Evolutionary conservation across 139 green algal genomes (phyloP).

Genomic region (Volvox reticuliferus): DNA sequence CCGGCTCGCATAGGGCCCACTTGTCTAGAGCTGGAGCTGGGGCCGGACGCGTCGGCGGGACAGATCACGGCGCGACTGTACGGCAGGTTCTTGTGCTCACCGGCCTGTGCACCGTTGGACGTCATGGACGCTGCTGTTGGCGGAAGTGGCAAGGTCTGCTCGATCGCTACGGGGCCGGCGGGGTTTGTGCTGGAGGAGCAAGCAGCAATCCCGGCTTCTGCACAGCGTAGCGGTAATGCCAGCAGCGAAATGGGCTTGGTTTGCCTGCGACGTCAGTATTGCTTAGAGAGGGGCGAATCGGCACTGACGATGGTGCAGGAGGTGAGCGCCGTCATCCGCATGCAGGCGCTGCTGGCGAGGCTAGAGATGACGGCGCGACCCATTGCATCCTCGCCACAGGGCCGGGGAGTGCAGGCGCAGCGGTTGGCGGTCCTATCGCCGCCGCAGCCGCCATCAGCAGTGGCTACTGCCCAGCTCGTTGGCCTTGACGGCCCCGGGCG

Average conservation of each 20-base stretch:
- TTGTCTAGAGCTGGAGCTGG: conserved; percentile 38
- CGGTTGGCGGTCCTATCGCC: neutral
- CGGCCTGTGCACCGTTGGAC: neutral
- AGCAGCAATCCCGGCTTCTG: neutral
- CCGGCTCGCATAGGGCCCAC: conserved; percentile 5
- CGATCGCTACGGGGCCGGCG: neutral
- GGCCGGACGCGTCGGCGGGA: conserved; percentile 10
- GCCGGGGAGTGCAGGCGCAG: neutral
- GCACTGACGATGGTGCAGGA: conserved; percentile 47
- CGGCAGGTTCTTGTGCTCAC: conserved; percentile 34
- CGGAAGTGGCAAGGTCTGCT: neutral
- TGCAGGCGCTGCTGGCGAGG: conserved; percentile 49
- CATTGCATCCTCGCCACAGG: neutral
- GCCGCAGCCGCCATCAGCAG: neutral
- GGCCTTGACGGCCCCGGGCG: neutral
- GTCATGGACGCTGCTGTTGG: neutral
- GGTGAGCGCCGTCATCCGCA: conserved; percentile 47
- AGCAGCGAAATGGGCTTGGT: neutral
- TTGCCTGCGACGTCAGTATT: conserved; percentile 48
- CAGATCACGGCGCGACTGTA: conserved; percentile 29
- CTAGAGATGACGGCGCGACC: conserved; percentile 45
- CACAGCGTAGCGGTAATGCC: neutral
- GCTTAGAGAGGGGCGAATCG: conserved; percentile 29
- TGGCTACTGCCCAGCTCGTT: neutral
- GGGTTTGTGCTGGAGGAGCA: conserved; percentile 17